Conservation (phyloP, 805 yeast genomes). For the Ogataea sp. region DNA sequence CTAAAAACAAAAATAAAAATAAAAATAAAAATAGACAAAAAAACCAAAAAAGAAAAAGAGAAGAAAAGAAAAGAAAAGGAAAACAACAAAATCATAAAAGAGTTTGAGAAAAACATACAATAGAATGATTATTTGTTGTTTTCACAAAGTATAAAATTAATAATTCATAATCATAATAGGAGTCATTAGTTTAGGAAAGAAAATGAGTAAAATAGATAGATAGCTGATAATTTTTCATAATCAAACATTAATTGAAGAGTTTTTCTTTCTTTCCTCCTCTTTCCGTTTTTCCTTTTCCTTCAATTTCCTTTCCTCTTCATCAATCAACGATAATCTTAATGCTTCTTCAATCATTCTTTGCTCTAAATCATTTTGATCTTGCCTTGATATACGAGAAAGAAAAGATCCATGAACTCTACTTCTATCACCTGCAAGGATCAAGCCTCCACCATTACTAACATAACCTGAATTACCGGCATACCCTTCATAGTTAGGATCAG, state of each 20-base stretch:
- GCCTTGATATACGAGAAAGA: constrained; percentile 5
- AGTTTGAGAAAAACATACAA: no score
- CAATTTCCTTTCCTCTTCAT: constrained; percentile 49
- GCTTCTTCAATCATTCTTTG: constrained; percentile 84
- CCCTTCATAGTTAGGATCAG: constrained; percentile 15
- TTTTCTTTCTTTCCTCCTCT: background rate
- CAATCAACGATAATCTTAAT: constrained; percentile 61
- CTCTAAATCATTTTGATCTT: constrained; percentile 39
- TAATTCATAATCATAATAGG: no score
- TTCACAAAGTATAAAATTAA: no score
- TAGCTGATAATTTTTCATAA: background rate
- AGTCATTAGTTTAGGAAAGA: background rate
- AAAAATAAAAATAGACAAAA: no score
- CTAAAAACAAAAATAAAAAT: no score
- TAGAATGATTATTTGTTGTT: no score
- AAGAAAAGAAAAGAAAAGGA: no score
- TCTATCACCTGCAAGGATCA: constrained; percentile 1
- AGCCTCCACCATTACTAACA: background rate
- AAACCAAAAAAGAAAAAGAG: no score
- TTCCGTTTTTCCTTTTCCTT: constrained; percentile 13
- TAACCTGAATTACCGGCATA: background rate
- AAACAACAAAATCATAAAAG: no score
- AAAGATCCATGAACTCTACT: constrained; percentile 7
- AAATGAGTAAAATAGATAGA: background rate
- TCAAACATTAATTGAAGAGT: background rate